These are phyloP conservation scores for Tylopilus vinaceipallidus DNA, from an alignment of 768 basidiomycete species.

Conservation along the genomic window DNA sequence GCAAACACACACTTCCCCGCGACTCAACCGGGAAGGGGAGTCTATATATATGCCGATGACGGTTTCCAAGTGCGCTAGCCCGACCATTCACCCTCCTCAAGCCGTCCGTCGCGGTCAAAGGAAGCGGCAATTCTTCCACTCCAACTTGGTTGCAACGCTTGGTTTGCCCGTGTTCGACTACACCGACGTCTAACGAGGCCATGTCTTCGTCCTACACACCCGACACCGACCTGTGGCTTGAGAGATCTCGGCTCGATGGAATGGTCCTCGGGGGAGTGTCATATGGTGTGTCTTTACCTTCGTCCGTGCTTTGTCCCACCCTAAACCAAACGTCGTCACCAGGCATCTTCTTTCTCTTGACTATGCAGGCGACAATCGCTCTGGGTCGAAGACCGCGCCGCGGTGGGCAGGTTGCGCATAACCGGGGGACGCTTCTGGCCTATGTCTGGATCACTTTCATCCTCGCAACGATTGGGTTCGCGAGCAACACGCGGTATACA, in stretches of 20 bases:
- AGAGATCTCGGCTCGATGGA: conserved; percentile 26
- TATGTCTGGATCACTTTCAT: conserved; percentile 28
- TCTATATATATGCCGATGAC: background rate
- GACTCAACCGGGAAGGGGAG: background rate
- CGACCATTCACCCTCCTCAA: background rate
- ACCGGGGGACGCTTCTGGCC: conserved; percentile 10
- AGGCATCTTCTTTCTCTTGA: conserved; percentile 26
- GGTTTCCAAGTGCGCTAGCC: background rate
- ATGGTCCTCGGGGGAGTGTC: conserved; percentile 19
- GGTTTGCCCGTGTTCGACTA: no score
- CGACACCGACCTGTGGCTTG: conserved; percentile 26
- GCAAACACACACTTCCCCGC: background rate
- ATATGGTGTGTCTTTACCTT: conserved; percentile 14
- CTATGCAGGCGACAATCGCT: conserved; percentile 14
- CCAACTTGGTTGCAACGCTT: no score
- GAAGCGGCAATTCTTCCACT: no score
- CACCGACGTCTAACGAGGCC: background rate
- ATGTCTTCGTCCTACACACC: conserved; percentile 21
- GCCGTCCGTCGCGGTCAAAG: no score
- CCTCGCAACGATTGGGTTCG: conserved; percentile 28
- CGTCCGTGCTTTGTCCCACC: background rate
- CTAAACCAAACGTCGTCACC: background rate
- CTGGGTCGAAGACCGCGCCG: conserved; percentile 4
- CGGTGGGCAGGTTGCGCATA: background rate
- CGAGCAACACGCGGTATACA: conserved; percentile 25